phyloP scores from a whole-genome alignment of 2,329 filamentous ascomycete genomes.

The Fusarium piperis region DNA sequence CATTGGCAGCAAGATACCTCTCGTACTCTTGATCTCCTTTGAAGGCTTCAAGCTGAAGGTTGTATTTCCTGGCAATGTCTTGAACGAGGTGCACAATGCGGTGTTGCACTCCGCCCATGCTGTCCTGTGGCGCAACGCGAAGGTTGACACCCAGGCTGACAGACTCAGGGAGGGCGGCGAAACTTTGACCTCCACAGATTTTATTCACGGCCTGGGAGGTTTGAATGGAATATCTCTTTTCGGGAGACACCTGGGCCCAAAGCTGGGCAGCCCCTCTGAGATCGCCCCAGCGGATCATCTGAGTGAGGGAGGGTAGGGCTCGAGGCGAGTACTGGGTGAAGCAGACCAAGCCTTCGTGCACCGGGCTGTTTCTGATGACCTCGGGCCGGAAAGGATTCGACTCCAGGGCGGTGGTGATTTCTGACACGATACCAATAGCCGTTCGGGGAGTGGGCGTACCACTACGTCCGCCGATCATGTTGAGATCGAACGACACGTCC shows the following conservation, averaged over 20 bases:
- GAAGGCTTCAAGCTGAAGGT: constrained; percentile 1
- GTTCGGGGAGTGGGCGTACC: constrained; percentile 69
- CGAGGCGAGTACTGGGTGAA: constrained; percentile 63
- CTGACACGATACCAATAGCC: constrained; percentile 72
- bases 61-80: neutral
- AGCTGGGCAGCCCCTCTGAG: constrained; percentile 39
- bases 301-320: constrained; percentile 53
- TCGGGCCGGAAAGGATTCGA: constrained; percentile 60
- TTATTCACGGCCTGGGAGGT: constrained; percentile 69
- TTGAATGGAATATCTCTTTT: constrained; percentile 61
- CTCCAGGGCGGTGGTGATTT: constrained; percentile 72
- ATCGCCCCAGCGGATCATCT: constrained; percentile 42
- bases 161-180: constrained; percentile 72
- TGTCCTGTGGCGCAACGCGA: constrained; percentile 43
- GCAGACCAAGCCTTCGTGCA: constrained; percentile 64
- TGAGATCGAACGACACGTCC: constrained; percentile 65
- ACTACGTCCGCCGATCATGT: constrained; percentile 67
- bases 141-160: constrained; percentile 66
- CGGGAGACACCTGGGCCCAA: constrained; percentile 25
- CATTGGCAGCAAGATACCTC: neutral
- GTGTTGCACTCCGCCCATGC: neutral
- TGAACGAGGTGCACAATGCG: neutral
- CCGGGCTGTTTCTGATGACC: constrained; percentile 58
- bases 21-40: constrained; percentile 9
- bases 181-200: constrained; percentile 69